Conservation (phyloP, 2,329 filamentous ascomycete species). For the Samsoniella hepiali region DNA sequence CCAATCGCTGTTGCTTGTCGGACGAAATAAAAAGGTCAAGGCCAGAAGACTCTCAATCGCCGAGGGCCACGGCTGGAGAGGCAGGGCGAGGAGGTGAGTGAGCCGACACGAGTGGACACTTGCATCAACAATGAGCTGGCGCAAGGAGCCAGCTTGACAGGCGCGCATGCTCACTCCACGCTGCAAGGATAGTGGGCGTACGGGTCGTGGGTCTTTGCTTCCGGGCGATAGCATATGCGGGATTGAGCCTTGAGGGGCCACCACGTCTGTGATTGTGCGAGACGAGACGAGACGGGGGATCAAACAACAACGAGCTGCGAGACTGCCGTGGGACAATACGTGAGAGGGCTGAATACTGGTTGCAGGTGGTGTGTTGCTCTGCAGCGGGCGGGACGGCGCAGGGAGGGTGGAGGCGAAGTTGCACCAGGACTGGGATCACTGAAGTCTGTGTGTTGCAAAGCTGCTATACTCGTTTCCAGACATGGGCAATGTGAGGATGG, state of each 20-base stretch:
- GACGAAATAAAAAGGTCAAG: background rate
- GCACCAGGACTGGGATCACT: background rate
- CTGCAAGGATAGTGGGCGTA: background rate
- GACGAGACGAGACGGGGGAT: constrained; percentile 5
- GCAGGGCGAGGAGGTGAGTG: background rate
- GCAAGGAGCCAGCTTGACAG: background rate
- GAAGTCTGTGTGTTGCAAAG: background rate
- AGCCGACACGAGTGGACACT: background rate
- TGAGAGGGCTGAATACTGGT: background rate
- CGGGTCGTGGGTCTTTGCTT: background rate
- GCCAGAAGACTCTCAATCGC: background rate
- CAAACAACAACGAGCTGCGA: background rate
- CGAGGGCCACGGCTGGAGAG: background rate
- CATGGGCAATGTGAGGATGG: too few relatives aligned
- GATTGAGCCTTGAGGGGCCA: background rate
- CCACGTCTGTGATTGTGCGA: background rate
- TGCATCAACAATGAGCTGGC: background rate
- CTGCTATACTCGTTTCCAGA: too few relatives aligned
- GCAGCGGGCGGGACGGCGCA: background rate
- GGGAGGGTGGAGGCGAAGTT: background rate
- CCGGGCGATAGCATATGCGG: background rate
- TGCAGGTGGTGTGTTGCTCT: background rate
- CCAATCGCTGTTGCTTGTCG: background rate
- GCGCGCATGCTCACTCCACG: background rate
- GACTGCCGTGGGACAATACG: background rate